A percentile compares a stretch with the other conserved stretches of the same genome.
phyloP scores from a whole-genome alignment of 768 basidiomycete genomes.

The Crassisporium funariophilum region DNA sequence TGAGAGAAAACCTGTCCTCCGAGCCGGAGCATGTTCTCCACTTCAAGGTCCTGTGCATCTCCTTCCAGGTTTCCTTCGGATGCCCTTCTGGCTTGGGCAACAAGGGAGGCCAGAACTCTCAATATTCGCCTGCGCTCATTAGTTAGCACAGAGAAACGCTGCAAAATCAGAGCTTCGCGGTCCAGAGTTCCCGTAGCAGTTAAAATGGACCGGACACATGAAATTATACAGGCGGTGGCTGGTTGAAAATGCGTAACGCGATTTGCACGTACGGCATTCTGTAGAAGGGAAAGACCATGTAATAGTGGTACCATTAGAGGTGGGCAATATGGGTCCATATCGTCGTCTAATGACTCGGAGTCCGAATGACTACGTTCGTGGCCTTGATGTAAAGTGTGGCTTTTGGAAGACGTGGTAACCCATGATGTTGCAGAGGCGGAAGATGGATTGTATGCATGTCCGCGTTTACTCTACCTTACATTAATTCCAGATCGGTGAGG shows the following conservation, averaged over 20 bases:
- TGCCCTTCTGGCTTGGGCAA: constrained; percentile 74
- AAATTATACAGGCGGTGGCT: constrained; percentile 92
- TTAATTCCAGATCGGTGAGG: constrained; percentile 8
- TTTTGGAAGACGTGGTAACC: constrained; percentile 45
- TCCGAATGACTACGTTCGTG: constrained; percentile 47
- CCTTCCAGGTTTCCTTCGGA: constrained; percentile 52
- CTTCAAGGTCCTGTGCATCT: constrained; percentile 53
- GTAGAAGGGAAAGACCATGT: constrained; percentile 83
- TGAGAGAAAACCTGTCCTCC: constrained; percentile 81
- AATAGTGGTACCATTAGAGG: constrained; percentile 82
- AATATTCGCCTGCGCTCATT: constrained; percentile 83
- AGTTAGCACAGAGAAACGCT: constrained; percentile 63
- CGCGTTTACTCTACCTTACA: constrained; percentile 32
- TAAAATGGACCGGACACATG: constrained; percentile 87
- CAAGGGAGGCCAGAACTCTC: constrained; percentile 77
- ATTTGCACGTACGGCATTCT: constrained; percentile 79
- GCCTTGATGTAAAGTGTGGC: constrained; percentile 25
- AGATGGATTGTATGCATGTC: constrained; percentile 56
- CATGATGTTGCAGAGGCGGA: constrained; percentile 55
- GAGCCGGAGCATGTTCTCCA: constrained; percentile 77
- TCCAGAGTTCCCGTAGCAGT: constrained; percentile 81
- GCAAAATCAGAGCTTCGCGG: constrained; percentile 76
- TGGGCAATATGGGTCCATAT: constrained; percentile 67
- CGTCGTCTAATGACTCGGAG: constrained; percentile 48
- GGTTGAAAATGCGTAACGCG: constrained; percentile 88